phyloP scores from a whole-genome alignment of 1,139 yeast species.

The Lipomyces yarrowii region DNA sequence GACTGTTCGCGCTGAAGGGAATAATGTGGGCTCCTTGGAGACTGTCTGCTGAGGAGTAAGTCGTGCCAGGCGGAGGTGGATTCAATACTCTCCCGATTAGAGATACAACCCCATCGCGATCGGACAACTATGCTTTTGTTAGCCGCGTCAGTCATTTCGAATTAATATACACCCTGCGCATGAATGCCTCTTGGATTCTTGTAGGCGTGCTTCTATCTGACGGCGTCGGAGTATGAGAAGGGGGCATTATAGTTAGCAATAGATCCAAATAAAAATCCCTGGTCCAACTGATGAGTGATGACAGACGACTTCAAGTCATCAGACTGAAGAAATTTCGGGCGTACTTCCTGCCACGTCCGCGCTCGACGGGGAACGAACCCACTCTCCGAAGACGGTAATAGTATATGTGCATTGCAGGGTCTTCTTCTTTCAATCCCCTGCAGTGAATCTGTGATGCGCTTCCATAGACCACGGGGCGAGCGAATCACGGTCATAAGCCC shows the following conservation, averaged over 20 bases:
- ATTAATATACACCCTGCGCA: background rate
- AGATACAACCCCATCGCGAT: background rate
- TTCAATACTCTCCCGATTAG: background rate
- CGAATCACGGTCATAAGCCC: background rate
- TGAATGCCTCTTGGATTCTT: background rate
- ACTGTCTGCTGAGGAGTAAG: background rate
- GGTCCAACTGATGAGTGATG: background rate
- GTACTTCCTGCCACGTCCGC: background rate
- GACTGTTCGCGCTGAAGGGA: background rate
- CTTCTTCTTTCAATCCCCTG: background rate
- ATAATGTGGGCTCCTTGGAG: background rate
- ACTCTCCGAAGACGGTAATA: background rate
- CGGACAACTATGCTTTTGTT: background rate
- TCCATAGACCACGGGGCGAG: background rate
- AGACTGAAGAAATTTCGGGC: background rate
- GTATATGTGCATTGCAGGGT: background rate
- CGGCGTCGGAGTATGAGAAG: background rate
- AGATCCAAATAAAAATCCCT: background rate
- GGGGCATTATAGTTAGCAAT: background rate
- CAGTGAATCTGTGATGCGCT: background rate
- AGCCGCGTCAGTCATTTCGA: background rate
- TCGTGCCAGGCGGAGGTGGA: background rate
- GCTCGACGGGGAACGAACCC: background rate
- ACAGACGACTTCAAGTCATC: background rate
- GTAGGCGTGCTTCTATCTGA: background rate